Base-by-base conservation (phyloP, 208 protist species). In the Acanthamoeba castellanii region DNA sequence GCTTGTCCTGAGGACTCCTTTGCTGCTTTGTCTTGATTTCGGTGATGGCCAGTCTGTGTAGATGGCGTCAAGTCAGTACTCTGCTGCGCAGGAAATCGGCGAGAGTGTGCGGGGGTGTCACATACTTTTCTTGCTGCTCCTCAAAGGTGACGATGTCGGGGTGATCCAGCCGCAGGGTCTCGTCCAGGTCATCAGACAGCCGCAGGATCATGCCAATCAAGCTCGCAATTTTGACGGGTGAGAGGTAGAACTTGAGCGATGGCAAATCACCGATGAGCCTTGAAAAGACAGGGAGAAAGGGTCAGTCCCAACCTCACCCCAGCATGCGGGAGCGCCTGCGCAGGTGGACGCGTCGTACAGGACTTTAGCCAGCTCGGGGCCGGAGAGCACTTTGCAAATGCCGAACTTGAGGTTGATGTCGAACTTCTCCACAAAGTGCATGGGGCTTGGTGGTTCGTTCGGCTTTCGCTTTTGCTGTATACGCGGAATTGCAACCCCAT, bases 371-470 rank as follows among this genome's bases (percentile, higher is more conserved):
- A 94, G 45, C 32, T 82, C 70, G 16, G 90, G 47, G 3, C 70
- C 90, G 14, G 64, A 94, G 8, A 82, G 47, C 30, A 94, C 70
- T 82, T 61, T 94, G 45, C 90, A 94, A 55, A 94, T 64, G 32
- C 61, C 70, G 34, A 94, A 82, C 45, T 52, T 68, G 59, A 94
- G 90, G 30, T 94, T 74, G 55, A 94, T 94, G 72, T 94, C 90
- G 32, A 94, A 94, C 55, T 94, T 94, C 20, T 84, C 90, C 8
- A 94, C 70, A 74, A 94, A 94, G 37, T 84, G 90, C 90, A 76
- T 94, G 30, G 64, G 74, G 74, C 74, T 84, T n/a, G 74, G 74
- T 30, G 34, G 42, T 84, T 84, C 37, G 18, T 34, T 34, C 14
- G 74, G 74, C 74, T 84, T 84, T 25, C 45, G 74, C 74, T 52